Evolutionary conservation across 2,329 filamentous ascomycete species (phyloP), one percentile per base, ranked within the genome.

Genomic region (Ophiognomonia clavigignenti-juglandacearum): DNA sequence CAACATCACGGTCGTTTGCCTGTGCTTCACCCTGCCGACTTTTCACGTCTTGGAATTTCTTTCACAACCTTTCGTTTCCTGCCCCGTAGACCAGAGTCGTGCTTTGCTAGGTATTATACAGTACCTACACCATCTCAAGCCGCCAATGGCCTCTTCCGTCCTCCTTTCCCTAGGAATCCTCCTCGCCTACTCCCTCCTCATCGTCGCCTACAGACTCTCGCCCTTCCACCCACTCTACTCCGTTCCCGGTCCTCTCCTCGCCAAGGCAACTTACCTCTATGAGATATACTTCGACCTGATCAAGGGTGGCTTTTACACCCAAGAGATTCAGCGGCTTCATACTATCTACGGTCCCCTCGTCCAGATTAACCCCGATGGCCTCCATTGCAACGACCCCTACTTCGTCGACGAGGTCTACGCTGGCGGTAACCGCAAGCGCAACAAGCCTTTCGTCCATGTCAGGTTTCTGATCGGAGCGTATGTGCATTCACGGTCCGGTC

Each of bases 201-300:
- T 58, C 11, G 57, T 56, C 0, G 14, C 62, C 1, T 68, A 68
- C 54, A 68, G 69, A 43, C 52, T 70, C 39, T 69, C 67, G 2
- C 63, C 66, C 3, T 51, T 69, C 14, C 68, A 71, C 41, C 68
- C 66, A 2, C 51, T 71, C 19, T 56, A 54, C 47, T 54, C 55
- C 8, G 62, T 71, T 19, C 68, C 68, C 5, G 68, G 68, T 0
- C 66, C 66, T 0, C 64, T 54, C 45, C 42, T 69, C 1, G 63
- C 67, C 3, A 64, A 65, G 2, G 59, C 57, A 4, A 64, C 60
- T 7, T 66, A 65, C 32, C 44, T 61, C 1, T 67, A 65, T 11
- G 68, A 70, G 41, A 62, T 63, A 6, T 71, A 64, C 41, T 61
- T 66, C 39, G 68, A 70, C 43, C 58, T 62, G 45, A 58, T 67